Evolutionary conservation across 345 rosid genomes (phyloP).

Genomic region (Citrus trifoliata): DNA sequence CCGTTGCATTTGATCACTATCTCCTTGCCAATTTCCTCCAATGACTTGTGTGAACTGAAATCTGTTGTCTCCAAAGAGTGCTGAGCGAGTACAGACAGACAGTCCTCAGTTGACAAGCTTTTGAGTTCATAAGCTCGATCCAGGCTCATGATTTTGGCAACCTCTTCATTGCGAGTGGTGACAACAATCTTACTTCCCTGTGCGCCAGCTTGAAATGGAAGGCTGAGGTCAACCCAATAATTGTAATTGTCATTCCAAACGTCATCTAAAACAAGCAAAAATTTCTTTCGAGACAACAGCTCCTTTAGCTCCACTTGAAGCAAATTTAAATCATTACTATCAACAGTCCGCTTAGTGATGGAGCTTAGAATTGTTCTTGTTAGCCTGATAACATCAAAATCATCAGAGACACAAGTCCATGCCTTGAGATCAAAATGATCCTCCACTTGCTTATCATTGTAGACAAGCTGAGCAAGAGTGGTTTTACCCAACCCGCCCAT

Average conservation of each 20-base stretch:
- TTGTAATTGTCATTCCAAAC: slow-evolving; percentile 11
- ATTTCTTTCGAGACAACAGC: not conserved
- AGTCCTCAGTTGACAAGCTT: not conserved
- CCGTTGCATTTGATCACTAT: not conserved
- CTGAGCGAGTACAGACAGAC: not conserved
- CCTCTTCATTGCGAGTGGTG: not conserved
- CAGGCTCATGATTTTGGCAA: not conserved
- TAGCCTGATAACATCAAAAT: not conserved
- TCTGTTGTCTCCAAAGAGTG: not conserved
- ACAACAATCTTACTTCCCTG: not conserved
- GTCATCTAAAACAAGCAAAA: slow-evolving; percentile 21
- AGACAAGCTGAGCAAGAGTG: slow-evolving; percentile 18
- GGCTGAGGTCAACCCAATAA: not conserved
- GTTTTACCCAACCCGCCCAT: slow-evolving; percentile 26
- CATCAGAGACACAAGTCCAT: slow-evolving; percentile 15
- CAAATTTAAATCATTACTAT: not conserved
- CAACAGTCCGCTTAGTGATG: accelerated
- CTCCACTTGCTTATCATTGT: not conserved
- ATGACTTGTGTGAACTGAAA: not conserved
- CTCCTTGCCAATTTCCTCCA: not conserved
- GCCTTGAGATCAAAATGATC: slow-evolving; percentile 3
- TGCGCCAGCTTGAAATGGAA: not conserved
- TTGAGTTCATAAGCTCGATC: not conserved
- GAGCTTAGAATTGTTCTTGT: not conserved
- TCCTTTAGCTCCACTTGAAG: slow-evolving; percentile 2